phyloP scores from a whole-genome alignment of 352 stramenopile genomes.

The Globisporangium nagaii region DNA sequence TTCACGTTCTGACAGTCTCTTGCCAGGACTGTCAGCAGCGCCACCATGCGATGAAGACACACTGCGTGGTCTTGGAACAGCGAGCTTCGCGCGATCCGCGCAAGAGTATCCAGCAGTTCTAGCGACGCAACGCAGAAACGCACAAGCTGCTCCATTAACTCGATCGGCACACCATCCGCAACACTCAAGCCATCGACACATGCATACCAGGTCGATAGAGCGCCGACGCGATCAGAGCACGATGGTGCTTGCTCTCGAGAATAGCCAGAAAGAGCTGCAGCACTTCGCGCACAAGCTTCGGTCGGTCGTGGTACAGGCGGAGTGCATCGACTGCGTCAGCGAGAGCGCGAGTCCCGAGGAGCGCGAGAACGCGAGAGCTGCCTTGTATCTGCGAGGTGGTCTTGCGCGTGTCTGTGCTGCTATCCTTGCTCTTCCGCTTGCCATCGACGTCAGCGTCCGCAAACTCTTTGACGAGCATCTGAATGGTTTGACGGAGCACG shows the following conservation, averaged over 20 bases:
- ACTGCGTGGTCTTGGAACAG: background rate
- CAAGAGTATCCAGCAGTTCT: background rate
- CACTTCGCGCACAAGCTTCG: background rate
- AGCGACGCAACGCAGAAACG: too few species aligned
- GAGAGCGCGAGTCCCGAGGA: constrained; percentile 3
- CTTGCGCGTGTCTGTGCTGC: background rate
- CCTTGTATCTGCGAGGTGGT: background rate
- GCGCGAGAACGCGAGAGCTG: background rate
- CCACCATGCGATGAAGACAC: constrained; percentile 16
- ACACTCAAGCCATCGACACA: background rate
- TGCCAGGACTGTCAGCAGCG: constrained; percentile 13
- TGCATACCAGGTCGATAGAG: background rate
- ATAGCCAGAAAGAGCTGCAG: background rate
- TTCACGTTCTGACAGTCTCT: constrained; percentile 2
- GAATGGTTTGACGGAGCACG: constrained; percentile 18
- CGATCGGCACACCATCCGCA: too few species aligned
- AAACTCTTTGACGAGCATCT: constrained; percentile 17
- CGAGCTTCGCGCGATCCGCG: background rate
- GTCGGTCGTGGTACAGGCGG: background rate
- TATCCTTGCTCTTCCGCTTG: background rate
- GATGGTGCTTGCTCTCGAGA: background rate
- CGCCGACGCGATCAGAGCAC: background rate
- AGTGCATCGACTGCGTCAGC: background rate
- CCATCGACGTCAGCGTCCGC: background rate
- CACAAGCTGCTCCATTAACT: background rate